Base-by-base conservation (phyloP, 768 basidiomycete genomes). In the Amanita polypyramis region DNA sequence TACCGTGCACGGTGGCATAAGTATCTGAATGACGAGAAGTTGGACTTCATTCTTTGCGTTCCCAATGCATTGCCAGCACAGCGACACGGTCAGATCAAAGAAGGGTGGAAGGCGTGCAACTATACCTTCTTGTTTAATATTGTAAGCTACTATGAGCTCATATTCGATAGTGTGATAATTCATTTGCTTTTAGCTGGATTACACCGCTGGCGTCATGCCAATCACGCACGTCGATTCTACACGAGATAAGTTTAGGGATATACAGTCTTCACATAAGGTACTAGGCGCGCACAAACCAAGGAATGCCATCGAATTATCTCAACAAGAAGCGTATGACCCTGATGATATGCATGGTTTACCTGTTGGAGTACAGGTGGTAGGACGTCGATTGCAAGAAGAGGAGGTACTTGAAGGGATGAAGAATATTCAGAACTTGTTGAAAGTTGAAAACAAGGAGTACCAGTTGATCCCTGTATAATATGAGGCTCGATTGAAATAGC, bases 51-150 rank as follows among this genome's bases (percentile, higher is more conserved):
- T 19, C 65, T 79, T 42, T 34, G 72, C 2, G 79, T 76, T 8
- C 79, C 76, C 4, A 76, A 79, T 57, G 67, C 74, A 25, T 58
- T 74, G 27, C 75, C 79, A 14, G 79, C 79, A 1, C 65, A 78
- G 2, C 75, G 74, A 4, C 74, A 77, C 51, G 60, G 65, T 1
- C 75, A 75, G 0, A 75, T 73, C 74, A 73, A 68, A 48, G 65
- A 73, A 20, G 72, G 73, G 10, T 73, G 70, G 59, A 70, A 66
- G 49, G 65, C 74, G 1, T 77, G 77, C 45, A 73, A 73, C 3
- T 83, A 83, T 58, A 77, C 77, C 0, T 73, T 80, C 51, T 50
- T 83, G 35, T 85, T 78, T 57, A 82, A 83, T 51, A 50, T 82
- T 51, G 79, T 77, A 38, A 46, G 73, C 58, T 2, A 42, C 43